Evolutionary conservation across 148 eudicot genomes (phyloP).

Genomic region (Vaccinium vitisidaea): DNA sequence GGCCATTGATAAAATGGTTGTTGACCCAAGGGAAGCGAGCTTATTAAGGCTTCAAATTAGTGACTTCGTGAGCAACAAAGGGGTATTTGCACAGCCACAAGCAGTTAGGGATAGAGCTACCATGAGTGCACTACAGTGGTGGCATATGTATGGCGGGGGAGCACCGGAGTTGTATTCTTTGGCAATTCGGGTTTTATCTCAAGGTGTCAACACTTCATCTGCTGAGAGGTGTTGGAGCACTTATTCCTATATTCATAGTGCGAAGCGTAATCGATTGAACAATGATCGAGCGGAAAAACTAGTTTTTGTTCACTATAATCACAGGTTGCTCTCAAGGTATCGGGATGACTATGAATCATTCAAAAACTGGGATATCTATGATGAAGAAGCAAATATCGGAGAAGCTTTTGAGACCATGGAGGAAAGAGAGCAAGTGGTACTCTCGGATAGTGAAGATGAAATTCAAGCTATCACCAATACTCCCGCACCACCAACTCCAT

Average conservation of each 20-base stretch:
- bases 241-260: too few relatives aligned
- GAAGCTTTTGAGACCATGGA: neutral
- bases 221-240: too few relatives aligned
- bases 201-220: neutral
- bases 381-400: neutral
- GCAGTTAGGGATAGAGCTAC: neutral
- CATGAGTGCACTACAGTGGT: slow-evolving; percentile 7
- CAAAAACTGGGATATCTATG: too few relatives aligned
- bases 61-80: too few relatives aligned
- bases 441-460: too few relatives aligned
- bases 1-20: slow-evolving; percentile 10
- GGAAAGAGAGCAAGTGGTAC: too few relatives aligned
- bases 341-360: neutral
- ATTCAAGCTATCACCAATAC: too few relatives aligned
- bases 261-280: slow-evolving; percentile 7
- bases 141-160: neutral
- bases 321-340: neutral
- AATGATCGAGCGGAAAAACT: slow-evolving; percentile 12
- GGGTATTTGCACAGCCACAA: neutral
- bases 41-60: too few relatives aligned
- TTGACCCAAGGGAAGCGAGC: neutral
- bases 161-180: slow-evolving; percentile 4
- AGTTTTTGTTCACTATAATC: slow-evolving; percentile 18
- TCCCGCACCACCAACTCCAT: too few relatives aligned
- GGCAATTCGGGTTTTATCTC: slow-evolving; percentile 10